Evolutionary conservation across 306 rosid species (phyloP), one percentile per base, ranked within the genome.

Genomic region (Vachellia pachyceras): DNA sequence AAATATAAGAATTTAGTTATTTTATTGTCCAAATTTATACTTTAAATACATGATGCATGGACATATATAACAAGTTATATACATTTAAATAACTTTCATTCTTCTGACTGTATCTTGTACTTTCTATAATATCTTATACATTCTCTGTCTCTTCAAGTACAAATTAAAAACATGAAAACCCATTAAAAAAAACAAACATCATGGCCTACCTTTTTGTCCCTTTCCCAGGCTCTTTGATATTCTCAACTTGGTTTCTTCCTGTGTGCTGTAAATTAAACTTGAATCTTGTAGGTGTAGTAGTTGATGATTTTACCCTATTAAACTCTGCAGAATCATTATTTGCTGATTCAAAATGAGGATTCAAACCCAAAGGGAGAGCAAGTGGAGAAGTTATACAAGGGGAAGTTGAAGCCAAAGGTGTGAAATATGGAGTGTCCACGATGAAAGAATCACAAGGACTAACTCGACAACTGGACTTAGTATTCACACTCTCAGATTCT

Each of bases 401-500:
- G 25, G 68, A 61, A 61, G 40, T 1, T 4, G 68, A 29, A 25
- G 40, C 40, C 68, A 61, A 4, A 12, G 68, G 68, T 11, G 68
- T 61, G 40, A 61, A 61, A 61, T 61, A 61, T 29, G 68, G 68
- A 61, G 68, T 25, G n/a, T 12, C 68, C 40, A 29, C 40, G 13
- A 61, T 61, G 65, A 61, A 12, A 29, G 68, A 61, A 29, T 61
- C 68, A 61, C 68, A 25, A 0, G n/a, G 37, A 61, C 40, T 61
- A 5, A 61, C 37, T 29, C 68, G 25, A 29, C 68, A 11, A 29
- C 37, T 61, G 8, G 68, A 61, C 68, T 61, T 61, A 6, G n/a
- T n/a, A n/a, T 61, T 61, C 40, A 61, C 39, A 12, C 68, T 60
- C 68, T 61, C 68, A 29, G 18, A 61, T 61, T 61, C 68, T 29